Evolutionary conservation across 306 rosid species (phyloP).

Genomic region (Prunus armeniaca): DNA sequence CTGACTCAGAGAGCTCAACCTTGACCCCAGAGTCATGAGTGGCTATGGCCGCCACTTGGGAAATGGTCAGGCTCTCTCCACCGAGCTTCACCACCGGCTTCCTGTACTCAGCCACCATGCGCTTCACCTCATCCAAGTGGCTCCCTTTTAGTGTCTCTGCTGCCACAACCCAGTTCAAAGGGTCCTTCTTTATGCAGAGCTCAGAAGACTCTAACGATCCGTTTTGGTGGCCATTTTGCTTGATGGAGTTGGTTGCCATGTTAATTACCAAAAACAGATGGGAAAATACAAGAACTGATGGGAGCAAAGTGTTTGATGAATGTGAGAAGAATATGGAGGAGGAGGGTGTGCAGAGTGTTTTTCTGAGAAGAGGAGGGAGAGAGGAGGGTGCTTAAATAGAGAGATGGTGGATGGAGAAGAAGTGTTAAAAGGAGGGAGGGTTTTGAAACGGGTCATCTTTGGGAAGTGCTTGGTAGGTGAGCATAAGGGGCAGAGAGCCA

Average conservation of each 20-base stretch:
- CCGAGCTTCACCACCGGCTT: constrained; percentile 62
- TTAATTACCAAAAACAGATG: not conserved
- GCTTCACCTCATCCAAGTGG: constrained; percentile 84
- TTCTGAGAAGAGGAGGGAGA: constrained; percentile 23
- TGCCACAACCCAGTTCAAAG: constrained; percentile 64
- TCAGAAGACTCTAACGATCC: constrained; percentile 4
- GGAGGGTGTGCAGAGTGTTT: not conserved
- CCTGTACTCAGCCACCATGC: constrained; percentile 79
- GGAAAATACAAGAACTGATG: not conserved
- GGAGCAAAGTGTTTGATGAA: not conserved
- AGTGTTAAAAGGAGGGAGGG: not conserved
- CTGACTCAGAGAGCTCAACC: constrained; percentile 64
- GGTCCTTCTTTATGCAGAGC: constrained; percentile 48
- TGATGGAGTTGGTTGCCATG: constrained; percentile 37
- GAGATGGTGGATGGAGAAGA: not conserved
- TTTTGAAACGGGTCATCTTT: not conserved
- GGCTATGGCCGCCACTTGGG: constrained; percentile 81
- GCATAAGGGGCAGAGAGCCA: constrained; percentile 47
- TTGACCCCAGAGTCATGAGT: constrained; percentile 31
- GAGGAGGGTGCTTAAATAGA: constrained; percentile 32
- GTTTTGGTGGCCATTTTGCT: constrained; percentile 25
- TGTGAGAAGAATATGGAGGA: not conserved
- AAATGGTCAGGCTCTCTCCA: constrained; percentile 61
- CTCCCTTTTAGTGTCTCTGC: constrained; percentile 65
- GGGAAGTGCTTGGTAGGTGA: constrained; percentile 49